phyloP scores from a whole-genome alignment of 2,329 filamentous ascomycete species.

The Hysterium pulicare region DNA sequence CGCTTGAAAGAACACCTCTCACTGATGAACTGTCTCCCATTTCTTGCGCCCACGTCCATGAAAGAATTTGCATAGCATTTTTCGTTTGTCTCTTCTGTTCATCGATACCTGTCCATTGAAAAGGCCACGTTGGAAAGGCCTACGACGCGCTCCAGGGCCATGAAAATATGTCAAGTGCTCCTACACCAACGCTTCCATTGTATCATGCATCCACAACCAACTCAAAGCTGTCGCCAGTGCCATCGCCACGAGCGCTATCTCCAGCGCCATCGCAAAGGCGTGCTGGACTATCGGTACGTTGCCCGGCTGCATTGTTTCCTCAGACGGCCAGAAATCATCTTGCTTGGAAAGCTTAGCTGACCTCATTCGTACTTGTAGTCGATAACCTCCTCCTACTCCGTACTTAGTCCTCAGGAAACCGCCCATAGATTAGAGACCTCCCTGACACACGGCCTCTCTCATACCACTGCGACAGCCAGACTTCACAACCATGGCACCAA shows the following conservation, averaged over 20 bases:
- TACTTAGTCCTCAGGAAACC: slow-evolving; percentile 73
- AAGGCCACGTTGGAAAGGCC: background rate
- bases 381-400: slow-evolving; percentile 53
- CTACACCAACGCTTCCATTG: slow-evolving; percentile 57
- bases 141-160: slow-evolving; percentile 33
- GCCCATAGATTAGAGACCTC: slow-evolving; percentile 77
- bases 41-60: background rate
- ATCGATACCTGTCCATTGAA: background rate
- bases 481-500: slow-evolving; percentile 82
- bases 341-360: slow-evolving; percentile 8
- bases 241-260: slow-evolving; percentile 29
- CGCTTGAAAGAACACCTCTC: background rate
- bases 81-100: background rate
- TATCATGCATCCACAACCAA: slow-evolving; percentile 46
- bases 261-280: slow-evolving; percentile 25
- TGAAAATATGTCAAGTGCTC: slow-evolving; percentile 62
- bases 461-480: slow-evolving; percentile 75
- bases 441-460: slow-evolving; percentile 74
- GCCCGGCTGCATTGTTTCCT: background rate
- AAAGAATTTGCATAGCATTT: background rate
- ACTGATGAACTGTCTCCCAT: background rate
- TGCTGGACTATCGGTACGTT: slow-evolving; percentile 28
- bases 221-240: slow-evolving; percentile 24
- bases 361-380: slow-evolving; percentile 22
- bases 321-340: background rate